phyloP scores from a whole-genome alignment of 345 rosid species.

The Eucalyptus pumila region DNA sequence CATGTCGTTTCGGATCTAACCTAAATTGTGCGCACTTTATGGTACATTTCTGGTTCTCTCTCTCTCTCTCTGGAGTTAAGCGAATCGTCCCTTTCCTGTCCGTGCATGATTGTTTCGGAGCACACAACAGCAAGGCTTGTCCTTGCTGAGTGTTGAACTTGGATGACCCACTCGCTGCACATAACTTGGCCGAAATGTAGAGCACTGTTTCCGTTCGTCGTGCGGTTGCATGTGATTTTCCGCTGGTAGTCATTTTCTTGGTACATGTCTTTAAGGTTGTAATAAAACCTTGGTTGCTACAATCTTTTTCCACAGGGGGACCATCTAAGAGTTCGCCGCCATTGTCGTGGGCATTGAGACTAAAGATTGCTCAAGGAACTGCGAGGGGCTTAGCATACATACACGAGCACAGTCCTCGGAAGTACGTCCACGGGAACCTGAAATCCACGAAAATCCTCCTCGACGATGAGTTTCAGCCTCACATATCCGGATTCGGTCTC shows the following conservation, averaged over 20 bases:
- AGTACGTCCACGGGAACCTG: conserved; percentile 67
- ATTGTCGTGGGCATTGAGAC: conserved; percentile 66
- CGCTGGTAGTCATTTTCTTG: not conserved
- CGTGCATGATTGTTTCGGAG: not conserved
- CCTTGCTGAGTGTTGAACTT: not conserved
- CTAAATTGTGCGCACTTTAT: not conserved
- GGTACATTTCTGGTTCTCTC: not conserved
- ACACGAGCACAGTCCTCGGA: conserved; percentile 70
- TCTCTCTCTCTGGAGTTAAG: not conserved
- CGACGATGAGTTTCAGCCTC: conserved; percentile 70
- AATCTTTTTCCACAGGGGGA: conserved; percentile 28
- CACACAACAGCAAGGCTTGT: not conserved
- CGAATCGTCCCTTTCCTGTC: not conserved
- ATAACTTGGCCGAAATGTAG: not conserved
- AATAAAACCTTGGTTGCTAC: not conserved
- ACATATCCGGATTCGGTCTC: conserved; percentile 71
- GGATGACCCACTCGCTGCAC: not conserved
- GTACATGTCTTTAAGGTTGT: not conserved
- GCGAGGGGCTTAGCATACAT: conserved; percentile 79
- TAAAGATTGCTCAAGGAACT: conserved; percentile 79
- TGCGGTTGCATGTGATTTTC: not conserved
- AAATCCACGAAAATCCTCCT: conserved; percentile 83
- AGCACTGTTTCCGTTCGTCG: not conserved
- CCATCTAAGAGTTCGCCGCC: conserved; percentile 27
- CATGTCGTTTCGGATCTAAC: not conserved